phyloP scores from a whole-genome alignment of 805 yeast genomes.

The Metschnikowia chrysomelidarum region DNA sequence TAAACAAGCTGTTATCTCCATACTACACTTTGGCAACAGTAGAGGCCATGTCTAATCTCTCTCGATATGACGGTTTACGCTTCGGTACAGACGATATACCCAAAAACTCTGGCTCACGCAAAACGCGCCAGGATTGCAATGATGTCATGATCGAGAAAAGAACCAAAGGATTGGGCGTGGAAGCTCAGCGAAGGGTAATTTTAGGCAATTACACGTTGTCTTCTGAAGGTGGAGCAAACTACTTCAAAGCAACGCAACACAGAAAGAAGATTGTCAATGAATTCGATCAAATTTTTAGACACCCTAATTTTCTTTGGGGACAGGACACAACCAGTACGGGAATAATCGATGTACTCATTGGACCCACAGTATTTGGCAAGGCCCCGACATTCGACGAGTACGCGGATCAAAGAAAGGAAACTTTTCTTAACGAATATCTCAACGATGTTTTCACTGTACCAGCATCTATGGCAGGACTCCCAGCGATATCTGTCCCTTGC shows the following conservation, averaged over 20 bases:
- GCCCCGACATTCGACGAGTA: slow-evolving; percentile 57
- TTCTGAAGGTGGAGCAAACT: slow-evolving; percentile 73
- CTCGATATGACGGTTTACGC: slow-evolving; percentile 87
- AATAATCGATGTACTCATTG: slow-evolving; percentile 60
- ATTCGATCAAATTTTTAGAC: slow-evolving; percentile 60
- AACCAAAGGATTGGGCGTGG: slow-evolving; percentile 66
- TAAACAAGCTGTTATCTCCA: slow-evolving; percentile 66
- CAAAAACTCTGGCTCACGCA: slow-evolving; percentile 23
- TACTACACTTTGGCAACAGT: slow-evolving; percentile 89
- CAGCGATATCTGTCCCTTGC: slow-evolving; percentile 77
- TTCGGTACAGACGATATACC: slow-evolving; percentile 52
- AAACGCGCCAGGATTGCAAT: slow-evolving; percentile 21
- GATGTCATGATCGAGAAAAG: slow-evolving; percentile 48
- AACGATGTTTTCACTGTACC: slow-evolving; percentile 90
- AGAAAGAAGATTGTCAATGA: slow-evolving; percentile 62
- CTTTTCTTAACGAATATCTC: slow-evolving; percentile 61
- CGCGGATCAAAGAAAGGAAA: slow-evolving; percentile 23
- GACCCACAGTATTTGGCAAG: slow-evolving; percentile 64
- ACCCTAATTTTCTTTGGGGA: slow-evolving; percentile 38
- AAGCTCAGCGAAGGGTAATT: slow-evolving; percentile 78
- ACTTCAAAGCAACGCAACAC: slow-evolving; percentile 67
- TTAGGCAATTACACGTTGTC: slow-evolving; percentile 86
- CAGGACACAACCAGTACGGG: slow-evolving; percentile 26
- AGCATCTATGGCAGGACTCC: slow-evolving; percentile 87
- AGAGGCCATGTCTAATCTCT: slow-evolving; percentile 89